phyloP scores from a whole-genome alignment of 1,139 yeast genomes.

The Debaryomyces nepalensis region DNA sequence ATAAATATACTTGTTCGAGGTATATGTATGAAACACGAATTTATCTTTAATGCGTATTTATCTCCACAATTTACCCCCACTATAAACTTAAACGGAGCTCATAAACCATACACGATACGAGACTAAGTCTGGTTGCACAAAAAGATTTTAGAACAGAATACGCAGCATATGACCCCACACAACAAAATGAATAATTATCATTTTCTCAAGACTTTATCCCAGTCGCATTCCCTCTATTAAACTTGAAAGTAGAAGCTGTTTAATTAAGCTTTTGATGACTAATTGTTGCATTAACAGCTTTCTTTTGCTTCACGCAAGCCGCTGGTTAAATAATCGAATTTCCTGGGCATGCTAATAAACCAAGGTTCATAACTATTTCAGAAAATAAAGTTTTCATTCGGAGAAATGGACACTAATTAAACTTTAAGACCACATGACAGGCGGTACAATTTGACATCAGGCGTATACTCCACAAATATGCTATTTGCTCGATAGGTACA shows the following conservation, averaged over 20 bases:
- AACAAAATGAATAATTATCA: too few species aligned
- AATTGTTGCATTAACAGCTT: slow-evolving; percentile 1
- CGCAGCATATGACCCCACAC: neutral
- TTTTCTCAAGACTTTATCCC: too few species aligned
- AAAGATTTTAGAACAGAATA: neutral
- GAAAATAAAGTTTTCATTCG: neutral
- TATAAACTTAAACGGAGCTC: slow-evolving; percentile 9
- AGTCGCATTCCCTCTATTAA: too few species aligned
- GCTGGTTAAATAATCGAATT: slow-evolving; percentile 6
- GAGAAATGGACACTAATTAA: neutral
- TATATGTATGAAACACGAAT: slow-evolving; percentile 11
- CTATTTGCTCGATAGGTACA: too few species aligned
- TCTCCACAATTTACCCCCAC: slow-evolving; percentile 12
- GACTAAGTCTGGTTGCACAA: neutral
- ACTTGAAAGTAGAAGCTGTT: neutral
- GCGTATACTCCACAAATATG: too few species aligned
- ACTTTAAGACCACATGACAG: neutral
- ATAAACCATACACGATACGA: slow-evolving; percentile 3
- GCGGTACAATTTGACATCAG: too few species aligned
- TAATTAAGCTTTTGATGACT: neutral
- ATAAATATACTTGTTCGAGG: slow-evolving; percentile 4
- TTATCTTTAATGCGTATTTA: neutral
- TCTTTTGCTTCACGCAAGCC: neutral
- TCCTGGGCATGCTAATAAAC: slow-evolving; percentile 2
- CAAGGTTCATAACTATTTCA: slow-evolving; percentile 6